Conservation (phyloP, 352 stramenopile species). For the Phytophthora hibernalis region DNA sequence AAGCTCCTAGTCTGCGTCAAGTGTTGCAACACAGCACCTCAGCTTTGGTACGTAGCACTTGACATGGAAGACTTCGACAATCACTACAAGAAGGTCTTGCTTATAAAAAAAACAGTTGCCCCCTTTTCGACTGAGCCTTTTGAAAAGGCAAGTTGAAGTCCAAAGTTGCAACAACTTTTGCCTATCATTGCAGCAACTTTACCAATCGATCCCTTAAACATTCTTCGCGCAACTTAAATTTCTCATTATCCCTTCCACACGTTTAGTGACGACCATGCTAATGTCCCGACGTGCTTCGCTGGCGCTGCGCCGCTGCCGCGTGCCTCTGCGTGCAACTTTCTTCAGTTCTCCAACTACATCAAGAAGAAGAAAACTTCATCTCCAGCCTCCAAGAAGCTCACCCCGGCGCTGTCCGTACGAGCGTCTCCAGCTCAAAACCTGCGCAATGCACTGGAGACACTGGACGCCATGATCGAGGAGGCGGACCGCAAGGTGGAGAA, state of each 20-base stretch:
- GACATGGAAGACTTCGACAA: no score
- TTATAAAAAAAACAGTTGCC: no score
- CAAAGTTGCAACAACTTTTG: no score
- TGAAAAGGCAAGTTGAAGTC: background rate
- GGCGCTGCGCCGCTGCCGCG: conserved; percentile 26
- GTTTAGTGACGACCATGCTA: conserved; percentile 20
- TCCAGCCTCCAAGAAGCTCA: conserved; percentile 20
- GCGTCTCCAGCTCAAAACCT: conserved; percentile 76
- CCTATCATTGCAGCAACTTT: no score
- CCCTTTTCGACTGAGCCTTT: no score
- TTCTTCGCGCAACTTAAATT: no score
- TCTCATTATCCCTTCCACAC: background rate
- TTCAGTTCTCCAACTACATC: conserved; percentile 11
- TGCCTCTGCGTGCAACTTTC: conserved; percentile 11
- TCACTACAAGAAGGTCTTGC: no score
- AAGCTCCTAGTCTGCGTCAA: background rate
- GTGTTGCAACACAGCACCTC: no score
- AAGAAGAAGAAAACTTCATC: conserved; percentile 1
- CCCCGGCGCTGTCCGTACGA: conserved; percentile 15
- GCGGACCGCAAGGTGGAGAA: conserved; percentile 86
- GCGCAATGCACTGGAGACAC: conserved; percentile 72
- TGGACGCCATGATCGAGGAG: conserved; percentile 87
- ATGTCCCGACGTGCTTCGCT: conserved; percentile 12
- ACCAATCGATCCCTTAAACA: no score
- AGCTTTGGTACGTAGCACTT: no score